Percentiles rank a stretch among this genome's conserved stretches.
phyloP scores from a whole-genome alignment of 345 rosid species.

The Syzygium jambos region DNA sequence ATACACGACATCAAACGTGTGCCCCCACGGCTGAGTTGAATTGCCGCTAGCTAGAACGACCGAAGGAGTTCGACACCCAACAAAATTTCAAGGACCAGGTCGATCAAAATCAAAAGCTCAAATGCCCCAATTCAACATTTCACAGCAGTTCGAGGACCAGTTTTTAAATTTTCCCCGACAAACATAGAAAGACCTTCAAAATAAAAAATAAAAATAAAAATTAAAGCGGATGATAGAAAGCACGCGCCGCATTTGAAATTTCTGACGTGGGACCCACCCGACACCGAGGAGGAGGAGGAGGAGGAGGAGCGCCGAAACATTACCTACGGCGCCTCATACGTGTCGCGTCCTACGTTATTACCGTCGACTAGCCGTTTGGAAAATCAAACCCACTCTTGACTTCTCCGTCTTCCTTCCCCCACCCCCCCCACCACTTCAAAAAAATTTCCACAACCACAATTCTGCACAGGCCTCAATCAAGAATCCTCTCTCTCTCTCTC shows the following conservation, averaged over 20 bases:
- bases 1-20: neutral
- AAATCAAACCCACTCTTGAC: neutral
- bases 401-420: neutral
- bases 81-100: neutral
- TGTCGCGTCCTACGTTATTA: neutral
- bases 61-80: neutral
- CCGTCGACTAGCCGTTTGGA: conserved; percentile 19
- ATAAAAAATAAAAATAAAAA: neutral
- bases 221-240: neutral
- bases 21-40: neutral
- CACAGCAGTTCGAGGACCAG: neutral
- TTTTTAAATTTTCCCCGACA: neutral
- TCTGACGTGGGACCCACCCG: neutral
- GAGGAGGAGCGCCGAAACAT: neutral
- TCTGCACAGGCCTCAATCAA: neutral
- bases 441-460: neutral
- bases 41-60: neutral
- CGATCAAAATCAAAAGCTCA: neutral
- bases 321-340: neutral
- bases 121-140: neutral
- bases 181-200: neutral
- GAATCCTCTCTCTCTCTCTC: neutral
- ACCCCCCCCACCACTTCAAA: neutral
- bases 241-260: neutral
- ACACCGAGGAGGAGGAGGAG: neutral